Evolutionary conservation across 345 rosid genomes (phyloP).

Genomic region (Ceriops tagal): DNA sequence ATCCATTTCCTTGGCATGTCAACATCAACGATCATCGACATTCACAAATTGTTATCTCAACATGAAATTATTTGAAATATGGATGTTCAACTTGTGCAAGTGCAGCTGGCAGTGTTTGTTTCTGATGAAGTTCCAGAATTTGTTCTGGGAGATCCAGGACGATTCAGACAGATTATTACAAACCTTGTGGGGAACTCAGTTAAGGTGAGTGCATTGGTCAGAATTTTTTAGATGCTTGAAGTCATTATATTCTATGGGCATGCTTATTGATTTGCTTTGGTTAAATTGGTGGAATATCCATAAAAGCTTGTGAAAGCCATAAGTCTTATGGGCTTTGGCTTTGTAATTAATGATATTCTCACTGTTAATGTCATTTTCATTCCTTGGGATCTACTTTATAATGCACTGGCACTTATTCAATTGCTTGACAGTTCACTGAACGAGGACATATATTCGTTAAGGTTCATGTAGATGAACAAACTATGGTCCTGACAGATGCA

Average conservation of each 20-base stretch:
- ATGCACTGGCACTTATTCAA: slow-evolving; percentile 6
- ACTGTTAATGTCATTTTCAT: not conserved
- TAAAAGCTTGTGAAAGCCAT: too few relatives aligned
- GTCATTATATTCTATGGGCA: not conserved
- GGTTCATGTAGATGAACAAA: slow-evolving; percentile 70
- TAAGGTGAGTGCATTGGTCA: slow-evolving; percentile 51
- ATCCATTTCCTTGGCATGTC: slow-evolving; percentile 4
- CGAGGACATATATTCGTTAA: slow-evolving; percentile 88
- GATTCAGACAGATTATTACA: slow-evolving; percentile 92
- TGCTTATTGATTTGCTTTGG: not conserved
- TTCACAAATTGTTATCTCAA: slow-evolving; percentile 4
- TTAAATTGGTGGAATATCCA: too few relatives aligned
- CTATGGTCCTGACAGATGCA: slow-evolving; percentile 35
- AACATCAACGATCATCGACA: slow-evolving; percentile 16
- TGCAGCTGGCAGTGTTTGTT: slow-evolving; percentile 87
- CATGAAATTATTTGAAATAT: slow-evolving; percentile 5
- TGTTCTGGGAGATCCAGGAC: slow-evolving; percentile 88
- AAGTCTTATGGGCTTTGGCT: too few relatives aligned
- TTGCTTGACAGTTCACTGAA: slow-evolving; percentile 74
- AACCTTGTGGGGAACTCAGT: slow-evolving; percentile 97
- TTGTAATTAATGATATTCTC: too few relatives aligned
- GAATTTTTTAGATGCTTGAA: not conserved
- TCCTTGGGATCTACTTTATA: slow-evolving; percentile 1
- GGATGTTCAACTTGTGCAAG: slow-evolving; percentile 20
- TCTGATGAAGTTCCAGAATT: slow-evolving; percentile 86